Percentiles rank a stretch among this genome's conserved stretches.
These are phyloP conservation scores for Penicillium fuscoglaucum DNA, from an alignment of 2,329 filamentous ascomycete species.

Conservation along the genomic window DNA sequence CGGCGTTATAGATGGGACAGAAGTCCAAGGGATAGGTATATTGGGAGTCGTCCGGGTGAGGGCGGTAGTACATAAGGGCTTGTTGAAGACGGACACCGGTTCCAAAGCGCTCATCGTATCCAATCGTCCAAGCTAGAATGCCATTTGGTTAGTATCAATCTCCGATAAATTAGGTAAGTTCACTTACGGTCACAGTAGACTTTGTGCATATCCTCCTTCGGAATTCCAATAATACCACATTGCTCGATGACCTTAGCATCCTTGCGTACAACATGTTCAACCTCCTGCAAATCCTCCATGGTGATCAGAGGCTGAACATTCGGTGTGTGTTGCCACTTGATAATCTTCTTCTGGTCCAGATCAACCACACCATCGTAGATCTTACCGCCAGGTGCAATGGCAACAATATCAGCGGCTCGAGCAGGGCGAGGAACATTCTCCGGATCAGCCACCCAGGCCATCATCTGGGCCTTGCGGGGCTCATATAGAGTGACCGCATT, in stretches of 20 bases:
- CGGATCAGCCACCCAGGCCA: constrained; percentile 71
- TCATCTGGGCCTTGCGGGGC: constrained; percentile 81
- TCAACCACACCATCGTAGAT: constrained; percentile 83
- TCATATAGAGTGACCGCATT: constrained; percentile 84
- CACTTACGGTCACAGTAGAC: constrained; percentile 82
- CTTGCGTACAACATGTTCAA: constrained; percentile 72
- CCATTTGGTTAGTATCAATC: constrained; percentile 6
- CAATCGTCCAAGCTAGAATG: constrained; percentile 78
- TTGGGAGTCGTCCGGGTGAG: constrained; percentile 79
- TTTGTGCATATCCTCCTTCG: constrained; percentile 84
- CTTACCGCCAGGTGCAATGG: constrained; percentile 74
- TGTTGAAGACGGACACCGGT: constrained; percentile 79
- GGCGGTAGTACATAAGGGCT: constrained; percentile 93
- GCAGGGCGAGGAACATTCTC: constrained; percentile 61
- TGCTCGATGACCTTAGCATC: constrained; percentile 89
- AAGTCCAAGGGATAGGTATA: constrained; percentile 92
- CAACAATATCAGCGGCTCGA: constrained; percentile 78
- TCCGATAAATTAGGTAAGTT: neutral
- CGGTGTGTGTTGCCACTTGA: constrained; percentile 72
- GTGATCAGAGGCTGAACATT: constrained; percentile 87
- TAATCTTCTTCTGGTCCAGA: constrained; percentile 64
- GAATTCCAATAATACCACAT: constrained; percentile 78
- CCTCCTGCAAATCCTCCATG: constrained; percentile 81
- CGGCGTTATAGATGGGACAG: constrained; percentile 84
- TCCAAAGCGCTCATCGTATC: constrained; percentile 87